Evolutionary conservation across 2,329 filamentous ascomycete species (phyloP).

Genomic region (Paecilomyces variotii): DNA sequence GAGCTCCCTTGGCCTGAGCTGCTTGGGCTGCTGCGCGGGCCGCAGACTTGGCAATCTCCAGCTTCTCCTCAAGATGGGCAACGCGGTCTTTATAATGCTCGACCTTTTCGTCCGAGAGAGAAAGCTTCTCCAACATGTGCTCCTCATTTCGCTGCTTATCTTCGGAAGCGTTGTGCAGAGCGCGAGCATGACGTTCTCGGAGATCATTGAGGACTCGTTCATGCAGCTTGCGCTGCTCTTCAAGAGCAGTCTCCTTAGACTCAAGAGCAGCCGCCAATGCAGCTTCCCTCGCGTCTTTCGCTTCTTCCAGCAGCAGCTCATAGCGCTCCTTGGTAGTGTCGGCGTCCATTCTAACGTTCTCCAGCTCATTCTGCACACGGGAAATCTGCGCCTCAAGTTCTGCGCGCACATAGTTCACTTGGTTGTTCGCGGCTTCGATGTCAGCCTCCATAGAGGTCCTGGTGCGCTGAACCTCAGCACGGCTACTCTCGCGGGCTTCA

Average conservation of each 20-base stretch:
- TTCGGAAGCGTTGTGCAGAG: slow-evolving; percentile 65
- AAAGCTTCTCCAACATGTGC: slow-evolving; percentile 72
- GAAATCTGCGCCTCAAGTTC: slow-evolving; percentile 73
- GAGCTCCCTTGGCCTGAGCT: slow-evolving; percentile 50
- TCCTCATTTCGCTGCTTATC: slow-evolving; percentile 74
- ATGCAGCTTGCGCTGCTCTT: slow-evolving; percentile 57
- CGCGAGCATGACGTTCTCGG: slow-evolving; percentile 65
- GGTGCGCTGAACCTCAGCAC: slow-evolving; percentile 71
- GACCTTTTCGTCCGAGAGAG: slow-evolving; percentile 73
- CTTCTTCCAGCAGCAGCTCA: slow-evolving; percentile 78
- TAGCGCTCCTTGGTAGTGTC: slow-evolving; percentile 74
- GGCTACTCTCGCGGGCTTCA: slow-evolving; percentile 71
- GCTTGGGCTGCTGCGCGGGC: slow-evolving; percentile 75
- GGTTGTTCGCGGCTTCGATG: slow-evolving; percentile 73
- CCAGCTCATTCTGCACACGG: slow-evolving; percentile 65
- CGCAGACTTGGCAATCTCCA: slow-evolving; percentile 82
- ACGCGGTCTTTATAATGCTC: slow-evolving; percentile 82
- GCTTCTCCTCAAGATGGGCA: slow-evolving; percentile 75
- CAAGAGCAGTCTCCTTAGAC: slow-evolving; percentile 45
- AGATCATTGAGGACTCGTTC: slow-evolving; percentile 68
- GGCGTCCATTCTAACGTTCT: slow-evolving; percentile 67
- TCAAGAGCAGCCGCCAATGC: slow-evolving; percentile 48
- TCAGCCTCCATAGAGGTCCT: slow-evolving; percentile 72
- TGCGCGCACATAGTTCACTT: slow-evolving; percentile 73
- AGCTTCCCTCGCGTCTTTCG: slow-evolving; percentile 58